A percentile compares a stretch with the other conserved stretches of the same genome.
Conservation (phyloP, 768 basidiomycete genomes). For the Rhizopogon vesiculosus region DNA sequence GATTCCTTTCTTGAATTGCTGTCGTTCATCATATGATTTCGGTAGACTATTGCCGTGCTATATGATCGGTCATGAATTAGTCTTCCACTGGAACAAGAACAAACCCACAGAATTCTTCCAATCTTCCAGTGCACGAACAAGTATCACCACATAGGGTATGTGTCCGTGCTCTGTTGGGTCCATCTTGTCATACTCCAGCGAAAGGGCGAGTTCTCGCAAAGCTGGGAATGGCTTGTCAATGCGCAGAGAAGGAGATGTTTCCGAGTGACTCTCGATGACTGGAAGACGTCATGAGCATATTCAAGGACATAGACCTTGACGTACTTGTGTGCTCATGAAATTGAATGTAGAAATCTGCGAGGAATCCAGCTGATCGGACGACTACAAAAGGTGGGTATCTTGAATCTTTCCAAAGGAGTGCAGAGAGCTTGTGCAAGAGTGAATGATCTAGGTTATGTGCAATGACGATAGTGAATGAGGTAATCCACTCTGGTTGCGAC, state of each 20-base stretch:
- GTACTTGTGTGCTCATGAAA: slow-evolving; percentile 82
- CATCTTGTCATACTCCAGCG: slow-evolving; percentile 71
- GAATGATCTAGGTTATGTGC: slow-evolving; percentile 70
- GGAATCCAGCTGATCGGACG: slow-evolving; percentile 83
- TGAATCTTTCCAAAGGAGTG: slow-evolving; percentile 63
- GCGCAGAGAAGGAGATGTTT: slow-evolving; percentile 68
- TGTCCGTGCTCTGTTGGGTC: slow-evolving; percentile 89
- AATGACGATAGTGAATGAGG: slow-evolving; percentile 75
- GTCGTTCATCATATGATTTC: slow-evolving; percentile 56
- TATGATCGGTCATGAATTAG: not conserved
- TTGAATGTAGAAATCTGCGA: slow-evolving; percentile 86
- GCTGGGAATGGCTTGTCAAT: slow-evolving; percentile 88
- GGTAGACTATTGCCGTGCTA: slow-evolving; percentile 66
- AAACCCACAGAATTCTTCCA: slow-evolving; percentile 72
- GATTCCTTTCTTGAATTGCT: slow-evolving; percentile 70
- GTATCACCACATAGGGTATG: slow-evolving; percentile 85
- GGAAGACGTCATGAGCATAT: not conserved
- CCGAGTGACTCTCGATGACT: slow-evolving; percentile 91
- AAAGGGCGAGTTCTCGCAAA: slow-evolving; percentile 65
- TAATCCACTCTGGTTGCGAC: slow-evolving; percentile 45
- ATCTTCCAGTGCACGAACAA: slow-evolving; percentile 75
- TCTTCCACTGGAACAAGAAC: not conserved
- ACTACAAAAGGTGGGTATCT: slow-evolving; percentile 65
- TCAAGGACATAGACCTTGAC: slow-evolving; percentile 18
- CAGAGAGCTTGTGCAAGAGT: slow-evolving; percentile 54